Evolutionary conservation across 495 filamentous ascomycete genomes (phyloP), one percentile per base, ranked within the genome.

Genomic region (Trichoderma reesei): DNA sequence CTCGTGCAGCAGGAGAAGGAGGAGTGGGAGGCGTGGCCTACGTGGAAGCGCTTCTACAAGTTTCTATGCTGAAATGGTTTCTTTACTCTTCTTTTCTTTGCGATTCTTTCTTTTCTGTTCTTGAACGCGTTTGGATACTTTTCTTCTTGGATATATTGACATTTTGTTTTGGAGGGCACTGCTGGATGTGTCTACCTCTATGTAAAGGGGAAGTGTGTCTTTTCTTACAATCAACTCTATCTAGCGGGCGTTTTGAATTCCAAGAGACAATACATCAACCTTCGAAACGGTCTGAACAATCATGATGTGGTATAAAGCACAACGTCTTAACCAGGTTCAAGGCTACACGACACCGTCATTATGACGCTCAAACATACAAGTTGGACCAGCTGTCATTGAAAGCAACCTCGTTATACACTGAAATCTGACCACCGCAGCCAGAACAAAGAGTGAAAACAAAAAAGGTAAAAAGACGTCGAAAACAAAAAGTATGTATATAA

Each of bases 1-100:
- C 73, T 97, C 63, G 77, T 93, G 59, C 85, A 84, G 37, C 86
- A 91, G 67, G 93, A 98, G 75, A 74, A 80, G 8, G 84, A 85
- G 20, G 91, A 96, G 76, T 77, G 76, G 72, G 82, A 80, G 18
- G 67, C 72, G 5, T 94, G 91, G 92, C 91, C 92, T 0, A 74
- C 41, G 65, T 96, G 93, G 92, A 98, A 96, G 83, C 90, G 85
- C 72, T 65, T 84, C 20, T 90, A 88, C 67, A 78, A 77, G 67
- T 78, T 78, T 63, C 61, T 84, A 41, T 84, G 82, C 66, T 84
- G 59, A 60, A 39, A 48, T 5, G 8, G 9, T 18, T 5, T 39
- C 39, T 20, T 61, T 38, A 0, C 33, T 54, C 48, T 26, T 54
- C 20, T 54, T 14, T 56, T 33, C 34, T 56, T 34, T 56, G 26